Evolutionary conservation across 2,329 filamentous ascomycete species (phyloP), one percentile per base, ranked within the genome.

Genomic region (Parastagonospora avenae): DNA sequence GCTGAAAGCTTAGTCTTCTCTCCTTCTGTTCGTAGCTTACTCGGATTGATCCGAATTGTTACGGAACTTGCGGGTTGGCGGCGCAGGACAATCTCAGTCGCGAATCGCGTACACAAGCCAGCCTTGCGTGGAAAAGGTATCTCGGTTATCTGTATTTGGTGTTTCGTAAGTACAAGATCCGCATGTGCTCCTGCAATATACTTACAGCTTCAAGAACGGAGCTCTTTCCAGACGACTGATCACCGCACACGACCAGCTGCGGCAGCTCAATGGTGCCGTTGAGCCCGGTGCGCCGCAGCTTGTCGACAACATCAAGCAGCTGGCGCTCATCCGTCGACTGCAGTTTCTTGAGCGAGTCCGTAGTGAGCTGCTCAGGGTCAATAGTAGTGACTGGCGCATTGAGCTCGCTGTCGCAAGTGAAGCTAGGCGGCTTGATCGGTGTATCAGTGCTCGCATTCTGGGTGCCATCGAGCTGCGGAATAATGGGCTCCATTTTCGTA

Each of bases 151-250:
- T 24, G 19, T 24, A 24, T 5, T n/a, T n/a, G 5, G 19, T 24
- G 19, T 24, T 24, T 24, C n/a, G n/a, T n/a, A n/a, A n/a, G n/a
- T n/a, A n/a, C n/a, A n/a, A n/a, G n/a, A n/a, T n/a, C n/a, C n/a
- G n/a, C n/a, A n/a, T n/a, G n/a, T n/a, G n/a, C n/a, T n/a, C n/a
- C n/a, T n/a, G n/a, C n/a, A n/a, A n/a, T n/a, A n/a, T n/a, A n/a
- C 19, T 24, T 3, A 24, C 19, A 24, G 85, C 85, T 55, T 88
- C 82, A 0, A 88, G 77, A 0, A 87, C 83, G 0, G 42, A 38
- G 33, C 33, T 38, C 24, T 46, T 88, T 2, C 85, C 85, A 0
- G 80, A 79, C 0, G 80, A 85, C 45, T 85, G 82, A 48, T 85
- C 80, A 4, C 85, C 48, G 12, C 52, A 55, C 15, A 63, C 58